A percentile compares a stretch with the other conserved stretches of the same genome.
Conservation (phyloP, 1,284 basidiomycete genomes). For the Meira nashicola region DNA sequence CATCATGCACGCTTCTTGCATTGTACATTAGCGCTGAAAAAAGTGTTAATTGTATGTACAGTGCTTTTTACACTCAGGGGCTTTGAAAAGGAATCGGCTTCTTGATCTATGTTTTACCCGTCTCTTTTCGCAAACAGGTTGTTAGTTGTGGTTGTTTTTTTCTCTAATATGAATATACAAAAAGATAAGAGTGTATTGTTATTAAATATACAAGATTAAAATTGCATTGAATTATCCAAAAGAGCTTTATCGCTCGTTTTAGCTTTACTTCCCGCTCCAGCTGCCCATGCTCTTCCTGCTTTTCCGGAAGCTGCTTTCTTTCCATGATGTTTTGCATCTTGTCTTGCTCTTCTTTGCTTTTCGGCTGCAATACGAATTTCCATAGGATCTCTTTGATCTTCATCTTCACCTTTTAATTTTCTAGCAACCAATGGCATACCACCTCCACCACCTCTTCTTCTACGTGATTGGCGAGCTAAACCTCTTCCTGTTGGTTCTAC, state of each 20-base stretch:
- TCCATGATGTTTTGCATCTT: conserved; percentile 34
- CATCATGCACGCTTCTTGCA: too few species aligned
- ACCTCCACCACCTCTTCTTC: conserved; percentile 3
- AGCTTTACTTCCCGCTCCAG: conserved; percentile 67
- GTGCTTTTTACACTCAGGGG: too few species aligned
- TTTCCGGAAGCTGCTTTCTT: conserved; percentile 31
- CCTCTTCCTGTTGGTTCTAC: conserved; percentile 5
- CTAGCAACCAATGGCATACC: background rate
- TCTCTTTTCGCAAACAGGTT: too few species aligned
- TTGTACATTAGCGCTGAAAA: too few species aligned
- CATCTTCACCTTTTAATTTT: conserved; percentile 20
- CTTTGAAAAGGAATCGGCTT: too few species aligned
- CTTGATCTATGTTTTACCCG: too few species aligned
- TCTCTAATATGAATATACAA: too few species aligned
- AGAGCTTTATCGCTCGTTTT: conserved; percentile 11
- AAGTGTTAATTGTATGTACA: too few species aligned
- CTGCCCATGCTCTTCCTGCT: conserved; percentile 59
- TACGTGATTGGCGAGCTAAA: conserved; percentile 37
- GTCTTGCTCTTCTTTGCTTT: conserved; percentile 18
- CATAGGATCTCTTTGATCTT: conserved; percentile 62
- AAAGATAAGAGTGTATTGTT: too few species aligned
- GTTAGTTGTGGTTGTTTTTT: too few species aligned
- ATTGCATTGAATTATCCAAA: conserved; percentile 8
- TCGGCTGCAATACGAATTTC: conserved; percentile 7
- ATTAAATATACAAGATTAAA: background rate